Percentiles rank a stretch among this genome's conserved stretches.
Conservation (phyloP, 2,329 filamentous ascomycete genomes). For the Fusarium luffae region DNA sequence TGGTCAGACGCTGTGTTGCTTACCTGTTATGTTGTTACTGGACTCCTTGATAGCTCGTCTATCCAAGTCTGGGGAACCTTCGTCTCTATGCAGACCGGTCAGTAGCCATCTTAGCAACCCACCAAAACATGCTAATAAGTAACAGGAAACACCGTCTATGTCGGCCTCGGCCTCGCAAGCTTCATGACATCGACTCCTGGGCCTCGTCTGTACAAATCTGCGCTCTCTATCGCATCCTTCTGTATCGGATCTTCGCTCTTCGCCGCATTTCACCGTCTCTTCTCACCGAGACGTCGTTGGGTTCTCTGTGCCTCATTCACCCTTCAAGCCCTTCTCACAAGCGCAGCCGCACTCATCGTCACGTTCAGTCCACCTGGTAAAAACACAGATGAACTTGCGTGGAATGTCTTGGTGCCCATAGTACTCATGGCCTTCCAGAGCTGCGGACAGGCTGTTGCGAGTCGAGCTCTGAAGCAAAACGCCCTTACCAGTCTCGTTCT, state of each 20-base stretch:
- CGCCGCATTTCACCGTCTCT: constrained; percentile 71
- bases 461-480: constrained; percentile 74
- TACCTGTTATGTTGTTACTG: constrained; percentile 79
- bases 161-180: constrained; percentile 70
- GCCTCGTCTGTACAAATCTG: constrained; percentile 63
- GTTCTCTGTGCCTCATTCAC: constrained; percentile 70
- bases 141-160: constrained; percentile 79
- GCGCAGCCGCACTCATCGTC: constrained; percentile 65
- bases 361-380: constrained; percentile 55
- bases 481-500: constrained; percentile 81
- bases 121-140: background rate
- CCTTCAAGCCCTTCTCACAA: constrained; percentile 62
- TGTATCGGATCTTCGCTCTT: constrained; percentile 79
- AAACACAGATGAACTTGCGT: constrained; percentile 59
- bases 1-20: constrained; percentile 76
- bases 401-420: constrained; percentile 73
- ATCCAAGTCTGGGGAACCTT: constrained; percentile 83
- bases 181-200: constrained; percentile 53
- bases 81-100: constrained; percentile 85
- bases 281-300: constrained; percentile 69
- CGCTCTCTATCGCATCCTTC: constrained; percentile 75
- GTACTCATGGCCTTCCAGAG: constrained; percentile 80
- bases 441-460: constrained; percentile 81
- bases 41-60: constrained; percentile 79
- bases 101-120: constrained; percentile 33